A percentile compares a stretch with the other conserved stretches of the same genome.
Evolutionary conservation across 441 rosid genomes (phyloP).

Genomic region (Biscutella laevigata): DNA sequence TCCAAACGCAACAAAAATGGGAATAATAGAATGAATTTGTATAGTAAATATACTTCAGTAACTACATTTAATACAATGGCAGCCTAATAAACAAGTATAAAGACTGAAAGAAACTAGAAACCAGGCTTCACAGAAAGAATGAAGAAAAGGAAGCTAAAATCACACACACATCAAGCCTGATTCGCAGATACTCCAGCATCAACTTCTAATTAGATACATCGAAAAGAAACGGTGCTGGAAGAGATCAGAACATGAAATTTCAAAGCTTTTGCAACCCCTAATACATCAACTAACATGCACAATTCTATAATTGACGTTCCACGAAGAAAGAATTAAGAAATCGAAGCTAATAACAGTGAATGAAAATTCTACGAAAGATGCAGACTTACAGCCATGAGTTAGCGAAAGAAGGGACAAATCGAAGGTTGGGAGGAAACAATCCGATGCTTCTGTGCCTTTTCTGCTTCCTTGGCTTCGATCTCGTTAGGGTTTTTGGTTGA

Average conservation of each 20-base stretch:
- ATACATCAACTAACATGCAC: not conserved
- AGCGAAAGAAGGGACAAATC: not conserved
- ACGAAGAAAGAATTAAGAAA: not conserved
- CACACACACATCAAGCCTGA: not conserved
- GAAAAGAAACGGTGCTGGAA: not conserved
- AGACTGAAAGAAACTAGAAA: not conserved
- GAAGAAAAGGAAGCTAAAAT: not conserved
- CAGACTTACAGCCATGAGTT: slow-evolving; percentile 27
- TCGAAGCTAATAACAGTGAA: not conserved
- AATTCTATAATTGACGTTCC: not conserved
- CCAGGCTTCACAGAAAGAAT: not conserved
- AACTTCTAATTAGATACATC: not conserved
- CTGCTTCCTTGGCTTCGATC: not conserved
- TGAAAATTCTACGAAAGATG: not conserved
- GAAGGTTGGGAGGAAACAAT: not conserved
- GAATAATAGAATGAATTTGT: not conserved
- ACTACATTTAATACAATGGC: not conserved
- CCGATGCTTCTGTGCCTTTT: not conserved
- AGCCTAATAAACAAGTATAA: not conserved
- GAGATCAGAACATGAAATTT: slow-evolving; percentile 6
- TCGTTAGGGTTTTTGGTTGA: slow-evolving; percentile 14
- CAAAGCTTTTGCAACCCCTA: not conserved
- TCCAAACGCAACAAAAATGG: not conserved
- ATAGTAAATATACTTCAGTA: not conserved
- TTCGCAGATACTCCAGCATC: not conserved